phyloP scores from a whole-genome alignment of 2,329 filamentous ascomycete species.

The Pseudogymnoascus sp. region DNA sequence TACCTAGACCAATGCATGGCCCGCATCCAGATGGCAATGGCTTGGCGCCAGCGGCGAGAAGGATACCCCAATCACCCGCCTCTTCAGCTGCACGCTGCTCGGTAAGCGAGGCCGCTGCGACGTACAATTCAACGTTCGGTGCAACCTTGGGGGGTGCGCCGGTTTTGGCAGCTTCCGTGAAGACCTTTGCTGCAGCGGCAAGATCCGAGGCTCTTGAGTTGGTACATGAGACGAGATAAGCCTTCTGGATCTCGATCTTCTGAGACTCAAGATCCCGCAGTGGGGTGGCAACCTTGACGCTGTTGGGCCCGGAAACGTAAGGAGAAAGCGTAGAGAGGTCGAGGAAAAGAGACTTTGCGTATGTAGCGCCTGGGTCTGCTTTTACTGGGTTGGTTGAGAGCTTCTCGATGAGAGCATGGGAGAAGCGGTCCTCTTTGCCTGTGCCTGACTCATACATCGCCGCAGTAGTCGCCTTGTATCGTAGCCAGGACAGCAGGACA shows the following conservation, averaged over 20 bases:
- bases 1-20: conserved; percentile 77
- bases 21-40: conserved; percentile 68
- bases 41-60: conserved; percentile 73
- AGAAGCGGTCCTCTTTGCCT: conserved; percentile 51
- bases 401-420: conserved; percentile 65
- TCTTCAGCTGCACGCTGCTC: conserved; percentile 76
- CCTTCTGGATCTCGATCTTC: conserved; percentile 72
- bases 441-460: conserved; percentile 51
- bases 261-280: conserved; percentile 64
- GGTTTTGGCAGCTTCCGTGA: conserved; percentile 63
- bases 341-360: conserved; percentile 76
- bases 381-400: conserved; percentile 58
- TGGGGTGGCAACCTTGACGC: conserved; percentile 79
- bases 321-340: conserved; percentile 78
- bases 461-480: conserved; percentile 65
- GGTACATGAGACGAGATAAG: conserved; percentile 85
- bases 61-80: conserved; percentile 74
- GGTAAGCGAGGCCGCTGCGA: conserved; percentile 72
- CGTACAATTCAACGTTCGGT: conserved; percentile 74
- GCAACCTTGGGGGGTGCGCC: conserved; percentile 64
- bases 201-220: conserved; percentile 79
- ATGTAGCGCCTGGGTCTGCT: conserved; percentile 70
- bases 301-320: conserved; percentile 81
- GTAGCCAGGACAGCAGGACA: conserved; percentile 64
- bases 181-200: conserved; percentile 73